Base-by-base conservation (phyloP, 2,329 filamentous ascomycete species). In the Pestalotiopsis sp. region DNA sequence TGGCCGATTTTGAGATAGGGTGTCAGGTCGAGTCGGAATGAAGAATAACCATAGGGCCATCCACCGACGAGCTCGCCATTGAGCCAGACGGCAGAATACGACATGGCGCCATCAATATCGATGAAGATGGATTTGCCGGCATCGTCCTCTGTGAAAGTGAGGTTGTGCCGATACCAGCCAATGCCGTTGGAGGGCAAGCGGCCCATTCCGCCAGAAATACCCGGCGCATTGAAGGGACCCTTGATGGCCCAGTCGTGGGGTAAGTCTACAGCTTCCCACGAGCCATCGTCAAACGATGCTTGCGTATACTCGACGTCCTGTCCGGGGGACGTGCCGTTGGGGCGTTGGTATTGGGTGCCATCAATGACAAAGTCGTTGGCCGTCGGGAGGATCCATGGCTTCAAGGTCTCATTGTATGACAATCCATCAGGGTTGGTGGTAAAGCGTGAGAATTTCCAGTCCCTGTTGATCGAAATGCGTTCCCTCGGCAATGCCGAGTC, bases 21-120 rank as follows among this genome's bases (percentile, higher is more conserved):
- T 0, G 85, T 87, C 6, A 87, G 77, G 66, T 87, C 82, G 1
- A 87, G 76, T 2, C 84, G 83, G 70, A 85, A 87, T 0, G 84
- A 86, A 69, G 82, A 82, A 70, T 86, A 87, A 0, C 81, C 81
- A 66, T 82, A 86, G 1, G 85, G 84, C 85, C 85, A 87, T 0
- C 85, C 85, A 3, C 85, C 84, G 14, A 86, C 82, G 2, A 87
- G 72, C 14, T 81, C 72, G 1, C 83, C 84, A 66, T 87, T 87
- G 12, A 87, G 73, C 84, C 84, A 87, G 3, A 86, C 84, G n/a
- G 80, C 80, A 1, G 84, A 78, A 69, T 86, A 86, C 0, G 84
- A 82, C 84, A 85, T 86, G 62, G 84, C 85, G 2, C 85, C 85
- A 68, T 86, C 85, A 23, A 87, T 69, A 20, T 76, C 75, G 7